Evolutionary conservation across 805 yeast genomes (phyloP).

Genomic region (Ogataea parapolymorpha): DNA sequence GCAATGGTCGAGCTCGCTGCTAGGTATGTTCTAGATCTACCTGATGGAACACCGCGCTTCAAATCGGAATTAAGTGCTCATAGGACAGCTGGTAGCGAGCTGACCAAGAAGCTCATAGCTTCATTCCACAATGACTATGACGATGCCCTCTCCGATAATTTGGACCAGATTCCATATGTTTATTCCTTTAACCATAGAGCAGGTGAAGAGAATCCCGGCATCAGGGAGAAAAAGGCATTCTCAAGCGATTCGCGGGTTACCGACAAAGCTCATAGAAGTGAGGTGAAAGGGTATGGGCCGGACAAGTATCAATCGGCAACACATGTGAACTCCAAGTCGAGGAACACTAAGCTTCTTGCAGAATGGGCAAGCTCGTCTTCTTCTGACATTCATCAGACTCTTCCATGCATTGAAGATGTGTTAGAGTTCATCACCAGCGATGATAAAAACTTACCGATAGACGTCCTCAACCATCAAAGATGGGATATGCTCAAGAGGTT

Average conservation of each 20-base stretch:
- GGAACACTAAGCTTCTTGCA: conserved; percentile 52
- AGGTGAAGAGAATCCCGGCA: conserved; percentile 81
- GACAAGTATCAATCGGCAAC: conserved; percentile 55
- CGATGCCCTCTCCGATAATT: conserved; percentile 21
- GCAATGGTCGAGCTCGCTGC: conserved; percentile 76
- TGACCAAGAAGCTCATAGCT: conserved; percentile 21
- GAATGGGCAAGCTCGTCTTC: conserved; percentile 51
- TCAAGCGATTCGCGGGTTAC: conserved; percentile 82
- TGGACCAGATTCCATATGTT: conserved; percentile 28
- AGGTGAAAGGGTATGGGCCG: conserved; percentile 72
- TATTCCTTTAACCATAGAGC: conserved; percentile 83
- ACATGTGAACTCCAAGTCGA: conserved; percentile 48
- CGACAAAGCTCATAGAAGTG: conserved; percentile 59
- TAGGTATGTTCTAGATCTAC: conserved; percentile 55
- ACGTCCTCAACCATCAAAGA: conserved; percentile 50
- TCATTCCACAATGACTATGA: conserved; percentile 23
- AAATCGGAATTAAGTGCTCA: conserved; percentile 9
- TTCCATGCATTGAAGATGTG: conserved; percentile 58
- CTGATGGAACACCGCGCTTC: conserved; percentile 30
- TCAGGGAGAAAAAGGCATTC: conserved; percentile 75
- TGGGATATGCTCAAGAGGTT: conserved; percentile 72
- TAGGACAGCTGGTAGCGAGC: conserved; percentile 12
- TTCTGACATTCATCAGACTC: conserved; percentile 15
- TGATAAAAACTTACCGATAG: conserved; percentile 27
- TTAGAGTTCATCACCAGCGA: conserved; percentile 51